Evolutionary conservation across 768 basidiomycete species (phyloP), one percentile per base, ranked within the genome.

Genomic region (Fomitopsis serialis): DNA sequence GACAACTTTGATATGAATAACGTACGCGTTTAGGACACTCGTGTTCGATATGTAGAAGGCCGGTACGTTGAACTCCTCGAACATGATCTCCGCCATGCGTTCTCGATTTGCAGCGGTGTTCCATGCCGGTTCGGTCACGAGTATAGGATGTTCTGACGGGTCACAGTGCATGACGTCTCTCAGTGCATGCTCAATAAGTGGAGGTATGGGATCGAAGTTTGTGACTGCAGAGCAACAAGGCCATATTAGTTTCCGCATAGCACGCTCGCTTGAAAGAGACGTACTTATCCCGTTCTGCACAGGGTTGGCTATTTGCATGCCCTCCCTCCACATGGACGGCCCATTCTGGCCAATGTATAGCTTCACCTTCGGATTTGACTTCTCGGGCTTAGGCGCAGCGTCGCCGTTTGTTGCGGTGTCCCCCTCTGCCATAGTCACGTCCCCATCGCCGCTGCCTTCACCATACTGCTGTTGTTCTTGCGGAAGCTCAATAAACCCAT

Each of bases 11-110:
- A 49, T 21, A 36, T 53, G 58, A 29, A 29, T 27, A 32, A 34
- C 22, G 61, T 69, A 98, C 92, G 96, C 89, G 66, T 91, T 95
- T 52, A 98, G 72, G 13, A 98, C 96, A 21, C 91, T 89, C 22
- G 89, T 89, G 65, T 98, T 97, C 15, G 95, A 93, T 36, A 96
- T 89, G 67, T 98, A 99, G 72, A 96, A 94, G 2, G 95, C 97
- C 9, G 97, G 96, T 7, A 87, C 88, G 45, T 90, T 76, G 61
- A 97, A 96, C 61, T 96, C 88, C 70, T 99, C 97, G 63, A 98
- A 98, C 85, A 97, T 90, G 45, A 97, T 89, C 72, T 98, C 93
- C 11, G 93, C 90, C 87, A 98, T 90, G 51, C 87, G 80, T 73
- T 98, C 93, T 55, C 96, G 76, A 65, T 97, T 92, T n/a, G 84